A percentile compares a stretch with the other conserved stretches of the same genome.
These are phyloP conservation scores for Dillenia turbinata DNA, from an alignment of 164 flowering plant genomes.

Conservation along the genomic window DNA sequence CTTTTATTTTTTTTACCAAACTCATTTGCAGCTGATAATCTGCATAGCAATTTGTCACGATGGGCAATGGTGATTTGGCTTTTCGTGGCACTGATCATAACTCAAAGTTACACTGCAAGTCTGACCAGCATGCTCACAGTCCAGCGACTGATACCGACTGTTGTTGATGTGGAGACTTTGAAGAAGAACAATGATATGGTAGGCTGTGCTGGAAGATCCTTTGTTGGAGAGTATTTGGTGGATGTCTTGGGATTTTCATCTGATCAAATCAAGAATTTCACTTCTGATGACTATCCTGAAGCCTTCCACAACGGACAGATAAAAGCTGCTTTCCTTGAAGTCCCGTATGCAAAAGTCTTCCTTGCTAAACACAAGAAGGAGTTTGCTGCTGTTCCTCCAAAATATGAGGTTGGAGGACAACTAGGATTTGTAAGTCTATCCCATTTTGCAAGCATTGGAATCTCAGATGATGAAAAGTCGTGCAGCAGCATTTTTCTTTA, in stretches of 20 bases:
- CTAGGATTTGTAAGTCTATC: conserved; percentile 35
- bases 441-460: neutral
- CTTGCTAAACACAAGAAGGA: conserved; percentile 31
- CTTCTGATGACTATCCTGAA: conserved; percentile 10
- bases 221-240: conserved; percentile 17
- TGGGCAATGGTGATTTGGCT: conserved; percentile 30
- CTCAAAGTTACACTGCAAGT: conserved; percentile 30
- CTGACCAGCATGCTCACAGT: conserved; percentile 25
- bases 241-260: conserved; percentile 10
- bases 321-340: conserved; percentile 27
- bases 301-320: conserved; percentile 19
- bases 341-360: conserved; percentile 22
- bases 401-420: conserved; percentile 34
- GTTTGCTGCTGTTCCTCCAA: conserved; percentile 19
- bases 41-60: conserved; percentile 28
- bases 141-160: conserved; percentile 14
- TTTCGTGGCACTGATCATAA: conserved; percentile 23
- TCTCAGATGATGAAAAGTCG: too few species aligned
- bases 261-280: conserved; percentile 11
- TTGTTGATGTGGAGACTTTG: conserved; percentile 10
- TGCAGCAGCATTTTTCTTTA: too few species aligned
- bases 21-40: conserved; percentile 14
- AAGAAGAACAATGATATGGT: conserved; percentile 12
- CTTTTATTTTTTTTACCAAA: neutral
- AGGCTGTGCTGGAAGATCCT: conserved; percentile 21